Conservation (phyloP, 495 filamentous ascomycete species). For the Aspergillus bridgeri region DNA sequence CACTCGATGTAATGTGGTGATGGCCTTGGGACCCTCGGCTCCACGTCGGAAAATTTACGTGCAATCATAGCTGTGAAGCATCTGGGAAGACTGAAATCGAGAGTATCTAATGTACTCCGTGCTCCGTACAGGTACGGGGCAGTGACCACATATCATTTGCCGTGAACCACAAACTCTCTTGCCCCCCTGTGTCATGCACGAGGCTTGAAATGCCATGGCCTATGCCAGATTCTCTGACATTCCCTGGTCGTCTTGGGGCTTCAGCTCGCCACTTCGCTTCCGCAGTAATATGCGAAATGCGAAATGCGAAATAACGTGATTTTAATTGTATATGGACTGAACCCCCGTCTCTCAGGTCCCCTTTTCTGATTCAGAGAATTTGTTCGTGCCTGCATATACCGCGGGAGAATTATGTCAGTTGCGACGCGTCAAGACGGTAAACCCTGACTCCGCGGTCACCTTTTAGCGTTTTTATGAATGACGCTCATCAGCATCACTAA, state of each 20-base stretch:
- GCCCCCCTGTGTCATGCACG: not conserved
- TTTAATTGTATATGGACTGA: not conserved
- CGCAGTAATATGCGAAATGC: not conserved
- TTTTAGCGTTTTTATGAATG: not conserved
- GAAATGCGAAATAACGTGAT: slow-evolving; percentile 2
- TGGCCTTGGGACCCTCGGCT: slow-evolving; percentile 13
- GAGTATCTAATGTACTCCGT: not conserved
- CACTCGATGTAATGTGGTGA: slow-evolving; percentile 18
- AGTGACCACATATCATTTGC: not conserved
- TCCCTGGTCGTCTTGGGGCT: slow-evolving; percentile 2
- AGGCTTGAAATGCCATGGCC: slow-evolving; percentile 6
- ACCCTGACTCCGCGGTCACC: slow-evolving; percentile 8
- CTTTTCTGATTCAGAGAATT: not conserved
- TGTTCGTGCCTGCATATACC: not conserved
- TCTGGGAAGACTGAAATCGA: slow-evolving; percentile 6
- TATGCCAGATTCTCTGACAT: slow-evolving; percentile 1
- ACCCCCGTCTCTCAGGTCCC: not conserved
- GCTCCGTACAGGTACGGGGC: not conserved
- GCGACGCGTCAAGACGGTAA: not conserved
- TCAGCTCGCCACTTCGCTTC: slow-evolving; percentile 16
- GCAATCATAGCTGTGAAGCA: slow-evolving; percentile 10
- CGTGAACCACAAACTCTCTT: slow-evolving; percentile 7
- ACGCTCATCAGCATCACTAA: not conserved
- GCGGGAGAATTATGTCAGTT: not conserved
- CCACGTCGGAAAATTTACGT: slow-evolving; percentile 23